Evolutionary conservation across 2,329 filamentous ascomycete species (phyloP).

Genomic region (Penicillium sclerotigenum): DNA sequence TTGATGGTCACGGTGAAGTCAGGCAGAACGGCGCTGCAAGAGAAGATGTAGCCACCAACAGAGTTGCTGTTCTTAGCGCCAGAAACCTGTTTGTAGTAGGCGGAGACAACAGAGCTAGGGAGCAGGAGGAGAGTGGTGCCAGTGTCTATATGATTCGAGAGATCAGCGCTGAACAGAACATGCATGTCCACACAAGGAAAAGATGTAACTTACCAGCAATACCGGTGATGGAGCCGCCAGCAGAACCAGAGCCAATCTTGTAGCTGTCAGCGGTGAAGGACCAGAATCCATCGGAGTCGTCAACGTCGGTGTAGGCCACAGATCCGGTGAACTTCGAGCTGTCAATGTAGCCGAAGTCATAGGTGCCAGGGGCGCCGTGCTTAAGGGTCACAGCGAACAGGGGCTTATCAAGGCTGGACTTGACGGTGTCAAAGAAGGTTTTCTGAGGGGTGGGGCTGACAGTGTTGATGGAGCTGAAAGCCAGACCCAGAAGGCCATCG

Average conservation of each 20-base stretch:
- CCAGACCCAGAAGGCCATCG: constrained; percentile 60
- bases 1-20: constrained; percentile 53
- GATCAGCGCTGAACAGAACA: neutral
- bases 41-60: constrained; percentile 56
- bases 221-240: constrained; percentile 44
- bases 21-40: constrained; percentile 52
- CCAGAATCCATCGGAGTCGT: constrained; percentile 63
- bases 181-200: neutral
- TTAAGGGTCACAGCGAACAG: constrained; percentile 57
- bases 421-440: constrained; percentile 62
- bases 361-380: constrained; percentile 51
- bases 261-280: constrained; percentile 57
- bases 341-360: constrained; percentile 61
- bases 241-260: constrained; percentile 49
- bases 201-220: constrained; percentile 50
- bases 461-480: constrained; percentile 60
- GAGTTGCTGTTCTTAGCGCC: constrained; percentile 49
- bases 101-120: constrained; percentile 51
- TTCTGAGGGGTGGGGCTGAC: constrained; percentile 50
- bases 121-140: constrained; percentile 66
- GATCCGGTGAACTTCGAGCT: constrained; percentile 55
- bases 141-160: constrained; percentile 50
- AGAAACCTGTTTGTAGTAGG: constrained; percentile 59
- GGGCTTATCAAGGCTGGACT: constrained; percentile 47
- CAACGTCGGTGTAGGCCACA: constrained; percentile 56